phyloP scores from a whole-genome alignment of 495 filamentous ascomycete species.

The Xylaria venustula region DNA sequence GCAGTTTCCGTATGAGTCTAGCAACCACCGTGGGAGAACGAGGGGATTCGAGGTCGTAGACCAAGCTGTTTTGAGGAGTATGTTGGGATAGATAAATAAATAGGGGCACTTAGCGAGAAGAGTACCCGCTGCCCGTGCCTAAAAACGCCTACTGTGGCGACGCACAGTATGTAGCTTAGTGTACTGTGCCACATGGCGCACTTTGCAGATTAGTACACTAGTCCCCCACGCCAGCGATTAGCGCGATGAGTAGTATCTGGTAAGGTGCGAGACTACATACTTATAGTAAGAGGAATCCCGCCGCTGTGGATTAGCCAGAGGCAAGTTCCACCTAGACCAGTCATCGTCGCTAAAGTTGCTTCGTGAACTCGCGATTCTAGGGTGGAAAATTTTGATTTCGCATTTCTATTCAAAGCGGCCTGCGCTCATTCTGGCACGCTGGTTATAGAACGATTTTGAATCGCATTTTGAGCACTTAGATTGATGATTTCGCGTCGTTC shows the following conservation, averaged over 20 bases:
- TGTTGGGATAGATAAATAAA: too few species aligned
- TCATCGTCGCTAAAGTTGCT: not conserved
- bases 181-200: too few species aligned
- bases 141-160: too few species aligned
- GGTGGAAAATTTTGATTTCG: not conserved
- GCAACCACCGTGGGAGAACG: too few species aligned
- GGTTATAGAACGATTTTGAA: not conserved
- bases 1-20: too few species aligned
- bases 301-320: not conserved
- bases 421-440: not conserved
- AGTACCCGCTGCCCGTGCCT: too few species aligned
- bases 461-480: not conserved
- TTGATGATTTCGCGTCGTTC: not conserved
- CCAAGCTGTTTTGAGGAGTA: too few species aligned
- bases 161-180: too few species aligned
- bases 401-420: not conserved
- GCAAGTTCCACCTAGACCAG: too few species aligned
- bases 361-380: not conserved
- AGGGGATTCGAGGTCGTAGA: too few species aligned
- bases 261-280: not conserved
- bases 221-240: not conserved
- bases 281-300: not conserved
- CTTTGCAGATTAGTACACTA: too few species aligned
- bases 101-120: too few species aligned
- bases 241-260: not conserved